Base-by-base conservation (phyloP, 192 early-diverging fungal species). In the Ambispora gerdemannii region DNA sequence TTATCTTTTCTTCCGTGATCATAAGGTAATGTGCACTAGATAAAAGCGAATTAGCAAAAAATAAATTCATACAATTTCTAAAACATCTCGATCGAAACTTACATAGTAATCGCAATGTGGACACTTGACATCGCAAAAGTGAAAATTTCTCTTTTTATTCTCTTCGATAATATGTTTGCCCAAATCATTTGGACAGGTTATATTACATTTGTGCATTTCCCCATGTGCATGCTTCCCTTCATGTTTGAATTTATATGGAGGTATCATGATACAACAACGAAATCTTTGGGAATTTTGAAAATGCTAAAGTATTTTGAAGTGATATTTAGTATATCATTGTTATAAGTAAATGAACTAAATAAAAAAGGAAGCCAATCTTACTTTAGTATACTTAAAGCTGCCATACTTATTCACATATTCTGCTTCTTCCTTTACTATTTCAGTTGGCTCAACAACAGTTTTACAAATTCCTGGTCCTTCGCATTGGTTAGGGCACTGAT, bases 351-450 rank as follows among this genome's bases (percentile, higher is more conserved):
- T 43, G 6, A 0, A 63, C 27, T 47, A 22, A 76, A 67, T 20
- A 28, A n/a, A 2, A 31, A 35, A 6, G 11, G 70, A 60, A 1
- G 49, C 17, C 31, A n/a, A n/a, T 50, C 43, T 70, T 62, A 73
- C 71, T 25, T 72, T 73, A 20, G 72, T 71, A 50, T 38, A 71
- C 31, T 49, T 63, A 43, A 73, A 73, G 10, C 56, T 58, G 25
- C 72, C 67, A 36, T 33, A 33, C 27, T 65, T 78, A 47, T 55
- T 53, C 2, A 49, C 74, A 56, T 65, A 79, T 75, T 69, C 67
- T 13, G 47, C 77, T 78, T 64, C 73, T 76, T 80, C 77, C 67
- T 67, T 72, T 56, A 53, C n/a, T 6, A 72, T 76, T n/a, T 32
- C 76, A 65, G 28, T 62, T 0, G 71, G 71, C 53, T 72, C 61